Conservation (phyloP, 768 basidiomycete genomes). For the Sporobolomyces phaffii region DNA sequence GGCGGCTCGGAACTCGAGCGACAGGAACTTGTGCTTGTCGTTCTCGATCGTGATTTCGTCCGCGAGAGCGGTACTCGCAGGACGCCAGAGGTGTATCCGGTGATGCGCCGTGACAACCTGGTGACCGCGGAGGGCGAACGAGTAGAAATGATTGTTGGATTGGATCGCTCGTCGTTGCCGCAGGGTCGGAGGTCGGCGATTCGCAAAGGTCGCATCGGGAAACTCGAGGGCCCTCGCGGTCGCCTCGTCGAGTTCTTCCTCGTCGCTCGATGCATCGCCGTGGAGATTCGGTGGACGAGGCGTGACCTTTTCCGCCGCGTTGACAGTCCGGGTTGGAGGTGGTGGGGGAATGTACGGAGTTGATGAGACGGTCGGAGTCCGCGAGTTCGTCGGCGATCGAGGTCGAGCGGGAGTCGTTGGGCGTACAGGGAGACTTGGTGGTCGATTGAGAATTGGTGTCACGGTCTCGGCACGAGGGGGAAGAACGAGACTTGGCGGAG, state of each 20-base stretch:
- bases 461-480: conserved; percentile 4
- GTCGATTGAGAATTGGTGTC: background rate
- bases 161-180: conserved; percentile 43
- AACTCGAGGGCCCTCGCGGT: conserved; percentile 44
- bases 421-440: background rate
- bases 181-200: conserved; percentile 48
- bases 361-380: background rate
- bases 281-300: conserved; percentile 5
- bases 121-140: conserved; percentile 47
- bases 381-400: background rate
- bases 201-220: conserved; percentile 50
- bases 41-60: conserved; percentile 60
- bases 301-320: conserved; percentile 1
- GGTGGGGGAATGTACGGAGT: conserved; percentile 30
- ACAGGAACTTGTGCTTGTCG: conserved; percentile 66
- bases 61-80: conserved; percentile 35
- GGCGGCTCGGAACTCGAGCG: conserved; percentile 62
- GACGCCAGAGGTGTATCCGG: conserved; percentile 46
- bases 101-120: conserved; percentile 45
- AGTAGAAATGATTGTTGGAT: conserved; percentile 41
- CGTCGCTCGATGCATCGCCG: conserved; percentile 27
- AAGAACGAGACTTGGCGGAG: background rate
- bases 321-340: conserved; percentile 20
- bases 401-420: background rate
- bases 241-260: conserved; percentile 27